Conservation (phyloP, 2,329 filamentous ascomycete genomes). For the Penicillium italicum region DNA sequence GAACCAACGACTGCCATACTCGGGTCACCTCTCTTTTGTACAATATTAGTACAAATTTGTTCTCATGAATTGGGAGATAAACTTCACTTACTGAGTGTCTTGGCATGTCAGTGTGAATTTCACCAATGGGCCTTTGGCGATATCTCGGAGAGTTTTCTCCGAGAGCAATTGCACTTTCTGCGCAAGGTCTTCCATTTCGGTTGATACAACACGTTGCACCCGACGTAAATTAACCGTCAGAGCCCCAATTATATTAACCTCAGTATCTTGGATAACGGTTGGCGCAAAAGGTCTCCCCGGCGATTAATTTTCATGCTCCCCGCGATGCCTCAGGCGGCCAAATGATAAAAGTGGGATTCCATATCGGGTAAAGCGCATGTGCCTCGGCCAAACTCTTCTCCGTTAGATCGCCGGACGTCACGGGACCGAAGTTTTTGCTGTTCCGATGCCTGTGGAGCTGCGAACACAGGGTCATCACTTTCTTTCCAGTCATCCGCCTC, state of each 20-base stretch:
- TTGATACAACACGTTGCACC: constrained; percentile 9
- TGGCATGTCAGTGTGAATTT: constrained; percentile 32
- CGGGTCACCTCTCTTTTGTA: constrained; percentile 29
- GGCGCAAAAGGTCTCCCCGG: constrained; percentile 4
- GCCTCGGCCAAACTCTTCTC: constrained; percentile 23
- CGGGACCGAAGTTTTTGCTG: constrained; percentile 42
- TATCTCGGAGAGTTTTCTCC: constrained; percentile 32
- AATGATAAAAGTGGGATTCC: constrained; percentile 21
- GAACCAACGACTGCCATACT: constrained; percentile 41
- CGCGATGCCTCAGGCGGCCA: constrained; percentile 23
- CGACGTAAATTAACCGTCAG: constrained; percentile 23
- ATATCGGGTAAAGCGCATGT: constrained; percentile 20
- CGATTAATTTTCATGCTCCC: constrained; percentile 23
- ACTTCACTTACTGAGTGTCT: constrained; percentile 31
- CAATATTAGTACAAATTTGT: constrained; percentile 4
- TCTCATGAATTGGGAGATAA: not conserved
- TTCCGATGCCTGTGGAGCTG: constrained; percentile 24
- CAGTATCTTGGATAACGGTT: constrained; percentile 1
- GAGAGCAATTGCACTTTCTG: constrained; percentile 36
- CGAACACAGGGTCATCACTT: constrained; percentile 22
- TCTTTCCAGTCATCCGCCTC: constrained; percentile 14
- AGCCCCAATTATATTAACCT: constrained; percentile 14
- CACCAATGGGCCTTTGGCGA: constrained; percentile 36
- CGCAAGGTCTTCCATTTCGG: constrained; percentile 33
- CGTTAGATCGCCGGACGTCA: constrained; percentile 25